Evolutionary conservation across 108 stramenopile species (phyloP).

Genomic region (Stephanodiscus minutulus): DNA sequence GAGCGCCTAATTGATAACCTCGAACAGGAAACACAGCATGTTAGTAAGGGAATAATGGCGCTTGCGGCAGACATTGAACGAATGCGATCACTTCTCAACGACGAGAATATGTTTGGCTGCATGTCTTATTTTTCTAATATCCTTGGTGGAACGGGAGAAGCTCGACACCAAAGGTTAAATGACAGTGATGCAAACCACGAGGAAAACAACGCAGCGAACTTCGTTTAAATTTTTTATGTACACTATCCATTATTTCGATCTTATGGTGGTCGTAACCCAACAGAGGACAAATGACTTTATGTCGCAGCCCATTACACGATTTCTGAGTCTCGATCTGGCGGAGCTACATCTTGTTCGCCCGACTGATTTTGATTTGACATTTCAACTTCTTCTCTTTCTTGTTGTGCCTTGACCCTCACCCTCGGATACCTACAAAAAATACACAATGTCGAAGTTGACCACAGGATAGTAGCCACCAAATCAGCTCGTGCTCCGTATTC

Average conservation of each 20-base stretch:
- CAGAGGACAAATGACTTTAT: too few relatives aligned
- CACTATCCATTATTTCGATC: too few relatives aligned
- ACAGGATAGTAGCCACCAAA: constrained; percentile 52
- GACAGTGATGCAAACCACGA: constrained; percentile 2
- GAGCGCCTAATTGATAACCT: constrained; percentile 67
- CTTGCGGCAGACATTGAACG: constrained; percentile 63
- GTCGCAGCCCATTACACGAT: background rate
- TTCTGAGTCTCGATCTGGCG: background rate
- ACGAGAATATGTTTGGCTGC: constrained; percentile 39
- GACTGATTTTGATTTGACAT: constrained; percentile 11
- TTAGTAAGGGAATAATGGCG: constrained; percentile 74
- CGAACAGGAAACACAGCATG: constrained; percentile 80
- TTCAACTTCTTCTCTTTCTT: constrained; percentile 17
- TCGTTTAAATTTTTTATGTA: constrained; percentile 9
- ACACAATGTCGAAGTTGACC: constrained; percentile 48
- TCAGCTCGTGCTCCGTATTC: constrained; percentile 62
- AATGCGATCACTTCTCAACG: constrained; percentile 55
- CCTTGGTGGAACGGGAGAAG: constrained; percentile 25
- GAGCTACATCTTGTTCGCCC: background rate
- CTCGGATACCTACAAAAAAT: constrained; percentile 62
- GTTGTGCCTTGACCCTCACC: background rate
- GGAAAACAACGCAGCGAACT: constrained; percentile 8
- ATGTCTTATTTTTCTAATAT: constrained; percentile 35
- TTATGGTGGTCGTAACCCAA: too few relatives aligned
- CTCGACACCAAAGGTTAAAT: constrained; percentile 33